Evolutionary conservation across 805 yeast genomes (phyloP).

Genomic region (Pichia nanzhaoensis): DNA sequence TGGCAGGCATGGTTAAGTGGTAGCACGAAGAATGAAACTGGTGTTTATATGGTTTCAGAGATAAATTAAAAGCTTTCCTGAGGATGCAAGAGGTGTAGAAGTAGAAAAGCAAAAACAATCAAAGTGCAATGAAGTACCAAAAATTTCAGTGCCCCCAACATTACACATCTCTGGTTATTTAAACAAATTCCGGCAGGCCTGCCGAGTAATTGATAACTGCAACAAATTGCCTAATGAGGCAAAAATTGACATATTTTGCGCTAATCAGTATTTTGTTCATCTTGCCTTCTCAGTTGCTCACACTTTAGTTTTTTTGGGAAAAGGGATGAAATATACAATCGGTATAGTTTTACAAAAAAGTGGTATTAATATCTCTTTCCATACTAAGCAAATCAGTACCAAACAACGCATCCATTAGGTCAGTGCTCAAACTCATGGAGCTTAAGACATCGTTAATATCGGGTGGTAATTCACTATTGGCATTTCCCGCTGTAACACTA

Average conservation of each 20-base stretch:
- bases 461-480: background rate
- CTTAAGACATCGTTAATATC: conserved; percentile 25
- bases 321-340: too few relatives aligned
- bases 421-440: conserved; percentile 26
- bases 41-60: too few relatives aligned
- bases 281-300: too few relatives aligned
- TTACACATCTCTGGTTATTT: background rate
- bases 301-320: too few relatives aligned
- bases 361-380: background rate
- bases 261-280: too few relatives aligned
- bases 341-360: too few relatives aligned
- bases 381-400: conserved; percentile 23
- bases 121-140: too few relatives aligned
- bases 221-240: conserved; percentile 8
- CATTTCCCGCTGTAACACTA: too few relatives aligned
- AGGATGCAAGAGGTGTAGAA: too few relatives aligned
- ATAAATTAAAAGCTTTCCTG: too few relatives aligned
- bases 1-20: background rate
- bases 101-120: too few relatives aligned
- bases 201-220: background rate
- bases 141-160: too few relatives aligned
- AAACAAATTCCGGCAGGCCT: background rate
- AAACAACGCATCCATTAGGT: conserved; percentile 28
- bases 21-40: background rate
- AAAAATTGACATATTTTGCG: background rate